Evolutionary conservation across 2,329 filamentous ascomycete species (phyloP), one percentile per base, ranked within the genome.

Genomic region (Sphaerostilbella broomeana): DNA sequence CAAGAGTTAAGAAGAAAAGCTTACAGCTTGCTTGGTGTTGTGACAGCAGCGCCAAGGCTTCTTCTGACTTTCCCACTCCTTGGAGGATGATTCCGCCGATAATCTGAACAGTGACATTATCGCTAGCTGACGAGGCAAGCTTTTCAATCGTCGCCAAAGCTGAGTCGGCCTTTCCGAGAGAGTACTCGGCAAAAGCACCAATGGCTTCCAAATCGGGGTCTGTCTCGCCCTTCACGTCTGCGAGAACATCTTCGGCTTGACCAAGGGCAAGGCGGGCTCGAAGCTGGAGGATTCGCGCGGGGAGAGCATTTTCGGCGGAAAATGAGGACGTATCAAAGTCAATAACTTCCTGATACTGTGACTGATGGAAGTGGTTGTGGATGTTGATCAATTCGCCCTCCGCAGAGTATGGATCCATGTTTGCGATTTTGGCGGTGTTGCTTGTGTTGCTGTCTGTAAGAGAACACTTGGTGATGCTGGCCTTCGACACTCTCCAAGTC

Each of bases 21-120:
- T 51, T 70, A 92, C 86, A 81, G 58, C 78, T 94, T 42, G 86
- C 87, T 57, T 94, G 83, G 59, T 97, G 90, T 62, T 86, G 81
- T 31, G 76, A 76, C 52, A 97, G 66, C 45, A 97, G 65, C 31
- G 79, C 75, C 43, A 97, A 64, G 11, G 92, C 92, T 59, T 90
- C 84, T 47, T 95, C 88, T n/a, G 79, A 77, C 68, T 85, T 83
- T 19, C 84, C 89, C 16, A 79, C 80, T 15, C 78, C 78, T 56
- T 90, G 85, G 45, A 97, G 67, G 33, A 97, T 77, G 0, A 80
- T 90, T n/a, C 84, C 89, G 19, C 76, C 81, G 6, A 90, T 64
- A 26, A 95, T 69, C 68, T 95, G 87, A 22, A 97, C 88, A 0
- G 75, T 81, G 38, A 77, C 64, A 57, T 95, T 94, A 44, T 92